Percentiles rank a stretch among this genome's conserved stretches.
Evolutionary conservation across 495 filamentous ascomycete genomes (phyloP).

Genomic region (Penicillium maclennaniae): DNA sequence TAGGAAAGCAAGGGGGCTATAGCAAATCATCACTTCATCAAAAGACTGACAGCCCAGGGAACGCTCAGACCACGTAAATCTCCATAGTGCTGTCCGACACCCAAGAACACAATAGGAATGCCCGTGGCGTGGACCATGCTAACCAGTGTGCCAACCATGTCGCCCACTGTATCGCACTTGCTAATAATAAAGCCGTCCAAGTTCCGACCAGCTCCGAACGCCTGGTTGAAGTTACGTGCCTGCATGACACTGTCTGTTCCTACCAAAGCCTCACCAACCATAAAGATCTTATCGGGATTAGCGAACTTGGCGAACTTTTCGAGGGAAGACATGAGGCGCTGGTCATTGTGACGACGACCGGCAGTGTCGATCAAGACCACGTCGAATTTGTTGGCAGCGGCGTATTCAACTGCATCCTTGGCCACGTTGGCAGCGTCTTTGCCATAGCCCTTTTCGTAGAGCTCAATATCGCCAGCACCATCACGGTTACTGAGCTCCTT

Average conservation of each 20-base stretch:
- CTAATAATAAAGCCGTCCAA: constrained; percentile 96
- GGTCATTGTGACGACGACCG: constrained; percentile 90
- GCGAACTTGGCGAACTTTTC: constrained; percentile 98
- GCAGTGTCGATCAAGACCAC: constrained; percentile 97
- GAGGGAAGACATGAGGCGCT: constrained; percentile 86
- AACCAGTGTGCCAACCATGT: constrained; percentile 96
- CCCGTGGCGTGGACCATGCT: constrained; percentile 98
- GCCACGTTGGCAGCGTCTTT: constrained; percentile 95
- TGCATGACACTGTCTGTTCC: constrained; percentile 93
- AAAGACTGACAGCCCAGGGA: constrained; percentile 78
- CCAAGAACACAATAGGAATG: constrained; percentile 90
- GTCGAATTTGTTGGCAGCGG: constrained; percentile 69
- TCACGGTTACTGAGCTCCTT: constrained; percentile 80
- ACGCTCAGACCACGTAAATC: constrained; percentile 92
- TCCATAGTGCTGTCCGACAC: constrained; percentile 94
- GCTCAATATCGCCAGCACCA: constrained; percentile 70
- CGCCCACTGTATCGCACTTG: constrained; percentile 97
- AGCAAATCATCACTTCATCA: constrained; percentile 53
- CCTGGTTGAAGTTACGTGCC: constrained; percentile 90
- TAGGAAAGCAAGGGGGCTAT: not conserved
- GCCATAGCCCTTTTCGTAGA: constrained; percentile 96
- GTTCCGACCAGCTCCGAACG: constrained; percentile 75
- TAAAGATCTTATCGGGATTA: constrained; percentile 94
- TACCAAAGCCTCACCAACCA: constrained; percentile 97
- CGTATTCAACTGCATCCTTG: constrained; percentile 83